A percentile compares a stretch with the other conserved stretches of the same genome.
phyloP scores from a whole-genome alignment of 768 basidiomycete species.

The Coprinopsis strossmayeri region DNA sequence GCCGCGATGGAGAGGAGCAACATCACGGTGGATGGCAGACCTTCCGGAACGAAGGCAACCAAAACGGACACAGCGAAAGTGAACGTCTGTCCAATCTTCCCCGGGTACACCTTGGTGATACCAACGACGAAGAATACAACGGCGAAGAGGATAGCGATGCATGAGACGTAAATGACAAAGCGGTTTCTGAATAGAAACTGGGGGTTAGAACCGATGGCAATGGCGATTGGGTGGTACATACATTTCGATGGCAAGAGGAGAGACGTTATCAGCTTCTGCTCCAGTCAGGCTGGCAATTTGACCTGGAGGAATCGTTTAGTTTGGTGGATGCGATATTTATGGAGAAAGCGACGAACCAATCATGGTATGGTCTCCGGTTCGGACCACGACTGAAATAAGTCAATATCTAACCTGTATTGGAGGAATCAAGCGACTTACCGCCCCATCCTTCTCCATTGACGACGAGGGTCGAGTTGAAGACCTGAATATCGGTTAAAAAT shows the following conservation, averaged over 20 bases:
- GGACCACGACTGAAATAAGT: constrained; percentile 55
- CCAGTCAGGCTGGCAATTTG: constrained; percentile 67
- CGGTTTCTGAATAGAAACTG: constrained; percentile 32
- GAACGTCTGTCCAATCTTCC: constrained; percentile 51
- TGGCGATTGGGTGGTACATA: constrained; percentile 19
- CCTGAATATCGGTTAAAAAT: constrained; percentile 23
- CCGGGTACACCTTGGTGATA: constrained; percentile 60
- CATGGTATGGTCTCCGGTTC: constrained; percentile 60
- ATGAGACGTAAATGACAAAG: constrained; percentile 58
- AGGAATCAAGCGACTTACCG: constrained; percentile 34
- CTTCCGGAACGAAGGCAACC: constrained; percentile 57
- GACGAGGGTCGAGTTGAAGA: constrained; percentile 64
- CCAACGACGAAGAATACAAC: constrained; percentile 62
- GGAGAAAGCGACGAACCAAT: constrained; percentile 35
- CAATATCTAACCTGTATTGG: too few species aligned
- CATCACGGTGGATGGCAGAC: constrained; percentile 63
- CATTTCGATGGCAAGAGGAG: constrained; percentile 65
- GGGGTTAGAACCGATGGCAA: background rate
- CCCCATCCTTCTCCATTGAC: constrained; percentile 73
- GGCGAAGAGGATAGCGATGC: constrained; percentile 55
- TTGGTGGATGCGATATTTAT: background rate
- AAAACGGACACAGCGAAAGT: constrained; percentile 57
- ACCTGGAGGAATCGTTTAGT: constrained; percentile 26
- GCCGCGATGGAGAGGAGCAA: constrained; percentile 63
- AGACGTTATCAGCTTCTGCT: constrained; percentile 56